A percentile compares a stretch with the other conserved stretches of the same genome.
These are phyloP conservation scores for Plasmopara halstedii DNA, from an alignment of 352 stramenopile species.

Conservation along the genomic window DNA sequence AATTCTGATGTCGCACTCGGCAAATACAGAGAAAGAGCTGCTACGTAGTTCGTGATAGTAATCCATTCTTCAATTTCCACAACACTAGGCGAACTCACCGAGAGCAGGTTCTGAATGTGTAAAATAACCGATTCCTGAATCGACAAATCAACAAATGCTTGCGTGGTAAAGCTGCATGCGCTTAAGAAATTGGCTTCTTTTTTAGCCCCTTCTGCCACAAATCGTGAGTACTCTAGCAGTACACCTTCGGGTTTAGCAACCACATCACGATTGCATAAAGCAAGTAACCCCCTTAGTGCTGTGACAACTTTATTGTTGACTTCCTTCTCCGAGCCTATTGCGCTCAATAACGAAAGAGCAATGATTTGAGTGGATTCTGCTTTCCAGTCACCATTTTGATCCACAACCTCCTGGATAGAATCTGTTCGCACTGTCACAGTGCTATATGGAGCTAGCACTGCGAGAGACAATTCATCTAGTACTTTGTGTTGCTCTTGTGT, in stretches of 20 bases:
- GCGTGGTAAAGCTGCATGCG: neutral
- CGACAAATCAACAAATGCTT: slow-evolving; percentile 20
- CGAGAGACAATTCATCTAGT: slow-evolving; percentile 20
- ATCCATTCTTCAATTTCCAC: slow-evolving; percentile 41
- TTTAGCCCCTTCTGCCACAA: slow-evolving; percentile 11
- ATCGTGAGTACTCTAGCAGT: slow-evolving; percentile 23
- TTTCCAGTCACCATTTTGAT: slow-evolving; percentile 20
- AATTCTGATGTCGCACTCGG: slow-evolving; percentile 19
- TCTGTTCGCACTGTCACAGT: slow-evolving; percentile 6
- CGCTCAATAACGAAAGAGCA: slow-evolving; percentile 20
- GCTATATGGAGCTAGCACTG: slow-evolving; percentile 16
- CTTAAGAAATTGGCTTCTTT: slow-evolving; percentile 8
- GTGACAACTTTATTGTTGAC: slow-evolving; percentile 5
- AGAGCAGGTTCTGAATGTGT: slow-evolving; percentile 25
- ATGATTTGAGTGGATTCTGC: slow-evolving; percentile 14
- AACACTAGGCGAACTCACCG: slow-evolving; percentile 20
- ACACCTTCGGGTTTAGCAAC: slow-evolving; percentile 1
- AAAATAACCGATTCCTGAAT: slow-evolving; percentile 23
- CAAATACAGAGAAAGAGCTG: slow-evolving; percentile 20
- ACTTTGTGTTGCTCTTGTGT: slow-evolving; percentile 22
- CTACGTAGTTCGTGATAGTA: slow-evolving; percentile 28
- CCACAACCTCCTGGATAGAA: slow-evolving; percentile 12
- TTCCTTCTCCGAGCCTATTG: slow-evolving; percentile 5
- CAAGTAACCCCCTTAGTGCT: slow-evolving; percentile 16
- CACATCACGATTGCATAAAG: slow-evolving; percentile 11